Evolutionary conservation across 352 stramenopile species (phyloP), one percentile per base, ranked within the genome.

Genomic region (Pythium aphanidermatum): DNA sequence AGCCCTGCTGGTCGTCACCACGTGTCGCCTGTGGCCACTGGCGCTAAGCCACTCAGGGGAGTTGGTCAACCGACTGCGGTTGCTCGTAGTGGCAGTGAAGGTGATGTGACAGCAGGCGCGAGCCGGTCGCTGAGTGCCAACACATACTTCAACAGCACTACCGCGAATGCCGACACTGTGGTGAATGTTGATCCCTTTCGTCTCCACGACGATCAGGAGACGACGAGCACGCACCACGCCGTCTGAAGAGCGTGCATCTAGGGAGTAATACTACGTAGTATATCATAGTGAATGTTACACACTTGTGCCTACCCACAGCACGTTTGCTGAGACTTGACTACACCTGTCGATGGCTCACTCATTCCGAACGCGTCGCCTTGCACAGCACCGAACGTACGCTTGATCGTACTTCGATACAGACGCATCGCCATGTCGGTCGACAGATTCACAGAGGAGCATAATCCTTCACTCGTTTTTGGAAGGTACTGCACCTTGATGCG

Each of bases 401-500:
- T 28, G n/a, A 57, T 29, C 6, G 49, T 57, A 5, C 27, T 14
- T 4, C 34, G 39, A 28, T 57, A 57, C 9, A 57, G 33, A 28
- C 26, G 21, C 1, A 57, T 31, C 25, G 39, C 49, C 24, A 50
- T 27, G 39, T 43, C 33, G 24, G 31, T 57, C 7, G 49, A 50
- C 0, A 57, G 28, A 21, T 19, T 31, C 5, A 32, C n/a, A 0
- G 14, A 34, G 7, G 31, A 13, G 12, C 4, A 10, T 17, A 21
- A 14, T 9, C 12, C 16, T 4, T 38, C 39, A 16, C 3, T 17
- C 6, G 19, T 20, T 9, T 57, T 25, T 17, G 49, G 39, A 2
- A 46, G 5, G 28, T 57, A 57, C 31, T 57, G 49, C 7, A 57
- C 49, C 29, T 57, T 39, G 19, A 50, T 57, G 11, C 39, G 40